A percentile compares a stretch with the other conserved stretches of the same genome.
phyloP scores from a whole-genome alignment of 2,329 filamentous ascomycete genomes.

The Colletotrichum chrysophilum region DNA sequence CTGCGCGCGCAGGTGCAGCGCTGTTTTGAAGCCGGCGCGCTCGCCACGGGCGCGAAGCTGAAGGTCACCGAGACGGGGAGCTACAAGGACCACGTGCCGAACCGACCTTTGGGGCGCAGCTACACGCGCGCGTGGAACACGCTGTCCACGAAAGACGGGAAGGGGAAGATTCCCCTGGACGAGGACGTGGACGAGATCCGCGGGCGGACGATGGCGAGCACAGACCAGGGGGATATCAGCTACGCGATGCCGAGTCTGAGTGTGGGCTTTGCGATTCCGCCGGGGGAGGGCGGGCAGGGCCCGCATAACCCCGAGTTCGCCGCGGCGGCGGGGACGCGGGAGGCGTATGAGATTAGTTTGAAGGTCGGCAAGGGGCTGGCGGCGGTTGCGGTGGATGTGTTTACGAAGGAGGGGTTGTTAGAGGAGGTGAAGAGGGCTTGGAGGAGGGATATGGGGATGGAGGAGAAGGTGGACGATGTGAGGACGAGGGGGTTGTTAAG shows the following conservation, averaged over 20 bases:
- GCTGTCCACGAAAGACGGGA: conserved; percentile 27
- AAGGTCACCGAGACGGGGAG: conserved; percentile 44
- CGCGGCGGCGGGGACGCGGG: conserved; percentile 24
- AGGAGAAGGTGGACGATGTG: background rate
- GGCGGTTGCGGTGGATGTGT: conserved; percentile 27
- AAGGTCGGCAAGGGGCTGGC: conserved; percentile 28
- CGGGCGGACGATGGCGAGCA: conserved; percentile 56
- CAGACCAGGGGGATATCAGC: conserved; percentile 65
- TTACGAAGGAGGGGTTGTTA: conserved; percentile 22
- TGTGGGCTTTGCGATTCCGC: conserved; percentile 55
- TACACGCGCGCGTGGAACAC: conserved; percentile 51
- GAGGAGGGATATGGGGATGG: conserved; percentile 24
- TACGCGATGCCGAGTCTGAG: conserved; percentile 62
- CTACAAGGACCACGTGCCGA: conserved; percentile 63
- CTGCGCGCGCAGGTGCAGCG: conserved; percentile 45
- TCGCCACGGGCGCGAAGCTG: conserved; percentile 51
- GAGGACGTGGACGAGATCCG: conserved; percentile 45
- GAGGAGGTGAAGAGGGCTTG: conserved; percentile 26
- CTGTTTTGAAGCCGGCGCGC: conserved; percentile 44
- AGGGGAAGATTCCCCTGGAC: conserved; percentile 34
- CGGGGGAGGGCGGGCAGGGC: conserved; percentile 29
- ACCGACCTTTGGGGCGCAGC: conserved; percentile 49
- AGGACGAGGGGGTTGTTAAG: background rate
- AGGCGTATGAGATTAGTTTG: conserved; percentile 26
- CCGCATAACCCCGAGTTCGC: conserved; percentile 28